Evolutionary conservation across 345 rosid species (phyloP).

Genomic region (Salix exigua): DNA sequence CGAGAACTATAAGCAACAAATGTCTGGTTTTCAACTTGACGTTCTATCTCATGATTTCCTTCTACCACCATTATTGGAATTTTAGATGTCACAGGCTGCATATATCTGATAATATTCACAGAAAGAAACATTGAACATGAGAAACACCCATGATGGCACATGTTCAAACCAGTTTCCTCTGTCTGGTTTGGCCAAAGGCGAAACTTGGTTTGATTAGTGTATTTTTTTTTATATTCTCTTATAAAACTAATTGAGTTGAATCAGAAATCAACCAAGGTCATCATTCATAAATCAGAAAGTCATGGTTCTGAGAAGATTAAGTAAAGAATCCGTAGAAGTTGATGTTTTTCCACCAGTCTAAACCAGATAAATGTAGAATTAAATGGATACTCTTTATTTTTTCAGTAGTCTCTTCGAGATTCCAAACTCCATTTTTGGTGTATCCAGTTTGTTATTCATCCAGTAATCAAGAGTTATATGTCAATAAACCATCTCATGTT

Average conservation of each 20-base stretch:
- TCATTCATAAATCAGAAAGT: background rate
- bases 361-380: background rate
- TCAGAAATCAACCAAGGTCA: background rate
- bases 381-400: background rate
- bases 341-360: background rate
- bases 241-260: background rate
- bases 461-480: too few relatives aligned
- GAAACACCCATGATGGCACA: too few relatives aligned
- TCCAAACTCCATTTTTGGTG: background rate
- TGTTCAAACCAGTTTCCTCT: too few relatives aligned
- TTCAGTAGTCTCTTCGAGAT: background rate
- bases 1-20: constrained; percentile 79
- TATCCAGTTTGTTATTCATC: background rate
- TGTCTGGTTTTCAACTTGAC: constrained; percentile 56
- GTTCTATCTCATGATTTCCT: constrained; percentile 87
- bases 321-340: background rate
- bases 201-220: too few relatives aligned
- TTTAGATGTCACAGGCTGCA: constrained; percentile 65
- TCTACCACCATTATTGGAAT: constrained; percentile 82
- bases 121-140: background rate
- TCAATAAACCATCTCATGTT: too few relatives aligned
- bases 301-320: background rate
- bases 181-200: too few relatives aligned
- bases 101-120: constrained; percentile 41
- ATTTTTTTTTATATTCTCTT: too few relatives aligned